Base-by-base conservation (phyloP, 108 stramenopile species). In the Skeletonema tropicum region DNA sequence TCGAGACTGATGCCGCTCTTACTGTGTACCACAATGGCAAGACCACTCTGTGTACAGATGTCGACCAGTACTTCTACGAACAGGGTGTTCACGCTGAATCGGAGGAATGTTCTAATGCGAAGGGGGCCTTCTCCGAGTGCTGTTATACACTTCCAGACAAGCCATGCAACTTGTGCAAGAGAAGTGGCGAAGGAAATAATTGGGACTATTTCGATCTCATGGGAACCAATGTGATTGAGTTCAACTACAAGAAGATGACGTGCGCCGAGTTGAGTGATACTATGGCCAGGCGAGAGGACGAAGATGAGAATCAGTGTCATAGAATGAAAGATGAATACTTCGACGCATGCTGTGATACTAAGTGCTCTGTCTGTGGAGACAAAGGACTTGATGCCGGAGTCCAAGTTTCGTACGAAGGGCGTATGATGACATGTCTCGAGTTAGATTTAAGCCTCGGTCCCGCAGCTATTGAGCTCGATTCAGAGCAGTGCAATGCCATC, bases 301-400 rank as follows among this genome's bases (percentile, higher is more conserved):
- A 74, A 33, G 32, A 14, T 35, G 73, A 73, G 23, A 74, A 81
- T 30, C 70, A 63, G 29, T 81, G 80, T 57, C 36, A 17, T 33
- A 15, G 33, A 46, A 66, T 70, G 8, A 74, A 58, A 57, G 74
- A 52, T 61, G 63, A 69, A 11, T 38, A 66, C 17, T 81, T 81
- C 45, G 80, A 75, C 52, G 39, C 46, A 38, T 81, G 80, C 64
- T 81, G 80, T 61, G 59, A 75, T 57, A 81, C 62, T 15, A 81
- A 81, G 52, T 81, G 80, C 46, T 75, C 69, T 23, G 38, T 81
- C 48, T 81, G 80, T 60, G 73, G 68, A 19, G 73, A 66, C n/a
- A 59, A 67, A 58, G 80, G 80, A 38, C 74, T 81, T 23, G 80
- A 81, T 64, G 58, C 80, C 67, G 80, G 80, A 25, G 74, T 81